These are phyloP conservation scores for Kazachstania kunashirensis DNA, from an alignment of 805 yeast genomes.

Conservation along the genomic window DNA sequence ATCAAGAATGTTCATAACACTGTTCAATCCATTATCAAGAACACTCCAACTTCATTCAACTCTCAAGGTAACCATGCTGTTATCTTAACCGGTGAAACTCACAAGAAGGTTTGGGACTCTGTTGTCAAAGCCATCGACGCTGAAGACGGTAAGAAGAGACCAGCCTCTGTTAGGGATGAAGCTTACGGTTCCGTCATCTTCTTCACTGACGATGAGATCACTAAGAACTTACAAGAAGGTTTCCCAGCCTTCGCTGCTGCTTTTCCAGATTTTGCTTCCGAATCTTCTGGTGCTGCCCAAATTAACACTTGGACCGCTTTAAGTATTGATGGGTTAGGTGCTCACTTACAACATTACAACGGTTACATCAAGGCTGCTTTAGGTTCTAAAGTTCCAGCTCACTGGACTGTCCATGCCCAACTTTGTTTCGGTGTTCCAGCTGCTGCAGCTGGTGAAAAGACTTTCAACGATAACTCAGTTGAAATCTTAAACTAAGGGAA, in stretches of 20 bases:
- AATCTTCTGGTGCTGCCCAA: slow-evolving; percentile 42
- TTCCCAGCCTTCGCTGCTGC: slow-evolving; percentile 36
- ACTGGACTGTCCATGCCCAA: slow-evolving; percentile 41
- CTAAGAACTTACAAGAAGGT: slow-evolving; percentile 34
- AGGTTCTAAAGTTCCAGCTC: slow-evolving; percentile 33
- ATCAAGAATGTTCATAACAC: slow-evolving; percentile 33
- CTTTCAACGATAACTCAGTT: slow-evolving; percentile 30
- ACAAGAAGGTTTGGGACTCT: slow-evolving; percentile 37
- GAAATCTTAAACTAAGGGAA: slow-evolving; percentile 7
- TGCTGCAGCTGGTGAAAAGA: slow-evolving; percentile 33
- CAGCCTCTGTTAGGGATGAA: slow-evolving; percentile 34
- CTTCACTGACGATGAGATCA: slow-evolving; percentile 36
- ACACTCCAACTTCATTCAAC: slow-evolving; percentile 46
- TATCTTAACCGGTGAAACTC: slow-evolving; percentile 37
- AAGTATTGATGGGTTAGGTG: slow-evolving; percentile 37
- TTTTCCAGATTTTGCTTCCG: slow-evolving; percentile 41
- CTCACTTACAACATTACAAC: slow-evolving; percentile 45
- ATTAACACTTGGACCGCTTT: slow-evolving; percentile 42
- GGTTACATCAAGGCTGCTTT: slow-evolving; percentile 35
- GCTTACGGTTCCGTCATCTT: slow-evolving; percentile 43
- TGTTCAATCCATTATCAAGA: slow-evolving; percentile 36
- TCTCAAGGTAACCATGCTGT: slow-evolving; percentile 42
- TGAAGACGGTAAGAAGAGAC: slow-evolving; percentile 34
- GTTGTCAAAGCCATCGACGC: slow-evolving; percentile 32
- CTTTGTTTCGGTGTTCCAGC: slow-evolving; percentile 42